Conservation (phyloP, 345 rosid genomes). For the Eucalyptus tenuipes region DNA sequence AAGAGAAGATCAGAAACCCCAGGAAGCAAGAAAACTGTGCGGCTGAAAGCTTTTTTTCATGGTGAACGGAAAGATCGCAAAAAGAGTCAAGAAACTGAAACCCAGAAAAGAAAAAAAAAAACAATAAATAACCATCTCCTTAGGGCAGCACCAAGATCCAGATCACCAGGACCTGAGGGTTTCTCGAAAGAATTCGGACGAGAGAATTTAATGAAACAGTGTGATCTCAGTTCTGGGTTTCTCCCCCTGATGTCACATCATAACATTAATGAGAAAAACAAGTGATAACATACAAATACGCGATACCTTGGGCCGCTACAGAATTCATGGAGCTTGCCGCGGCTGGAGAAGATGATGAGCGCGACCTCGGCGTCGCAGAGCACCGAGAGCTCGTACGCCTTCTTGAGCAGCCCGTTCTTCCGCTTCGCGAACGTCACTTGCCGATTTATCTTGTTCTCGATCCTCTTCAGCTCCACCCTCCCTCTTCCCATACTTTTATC, state of each 20-base stretch:
- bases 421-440: constrained; percentile 75
- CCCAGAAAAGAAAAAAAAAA: not conserved
- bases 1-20: not conserved
- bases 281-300: not conserved
- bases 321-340: constrained; percentile 63
- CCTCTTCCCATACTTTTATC: constrained; percentile 45
- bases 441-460: constrained; percentile 71
- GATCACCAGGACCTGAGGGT: not conserved
- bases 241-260: not conserved
- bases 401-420: constrained; percentile 75
- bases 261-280: not conserved
- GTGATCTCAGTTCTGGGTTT: not conserved
- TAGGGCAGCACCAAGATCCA: not conserved
- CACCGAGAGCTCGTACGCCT: constrained; percentile 68
- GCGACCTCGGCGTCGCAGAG: constrained; percentile 71
- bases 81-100: not conserved
- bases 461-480: constrained; percentile 77
- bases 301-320: constrained; percentile 49
- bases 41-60: not conserved
- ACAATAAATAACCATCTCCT: not conserved
- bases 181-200: not conserved
- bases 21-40: not conserved
- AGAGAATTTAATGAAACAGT: not conserved
- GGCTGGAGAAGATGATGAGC: constrained; percentile 56
- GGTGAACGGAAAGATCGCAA: not conserved